Percentiles rank a stretch among this genome's conserved stretches.
phyloP scores from a whole-genome alignment of 2,329 filamentous ascomycete species.

The Lachnellula occidentalis region DNA sequence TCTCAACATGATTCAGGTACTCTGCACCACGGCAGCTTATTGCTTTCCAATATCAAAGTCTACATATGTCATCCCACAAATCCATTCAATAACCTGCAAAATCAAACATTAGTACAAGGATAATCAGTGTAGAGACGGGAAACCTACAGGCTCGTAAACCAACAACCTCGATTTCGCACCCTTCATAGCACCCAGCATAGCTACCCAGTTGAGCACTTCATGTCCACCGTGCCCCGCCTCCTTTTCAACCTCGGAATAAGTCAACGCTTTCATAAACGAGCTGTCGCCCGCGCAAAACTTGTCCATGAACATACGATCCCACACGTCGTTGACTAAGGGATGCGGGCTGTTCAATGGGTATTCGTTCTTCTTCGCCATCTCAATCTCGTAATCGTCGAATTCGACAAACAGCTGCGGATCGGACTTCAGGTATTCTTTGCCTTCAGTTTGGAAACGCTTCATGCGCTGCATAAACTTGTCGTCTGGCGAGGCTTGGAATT shows the following conservation, averaged over 20 bases:
- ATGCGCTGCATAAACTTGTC: conserved; percentile 29
- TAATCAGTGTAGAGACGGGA: no score
- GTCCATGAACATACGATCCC: conserved; percentile 27
- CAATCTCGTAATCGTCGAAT: conserved; percentile 30
- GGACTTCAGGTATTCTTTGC: conserved; percentile 21
- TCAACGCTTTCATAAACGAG: conserved; percentile 2
- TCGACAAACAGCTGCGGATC: conserved; percentile 27
- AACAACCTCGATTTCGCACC: conserved; percentile 6
- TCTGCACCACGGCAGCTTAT: no score
- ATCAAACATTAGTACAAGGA: no score
- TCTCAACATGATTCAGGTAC: no score
- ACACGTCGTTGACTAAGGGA: conserved; percentile 28
- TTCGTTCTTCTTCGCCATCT: conserved; percentile 30
- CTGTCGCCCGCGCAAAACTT: conserved; percentile 20
- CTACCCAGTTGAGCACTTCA: conserved; percentile 9
- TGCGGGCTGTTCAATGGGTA: conserved; percentile 30
- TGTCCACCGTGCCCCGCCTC: conserved; percentile 5
- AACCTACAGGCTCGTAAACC: conserved; percentile 5
- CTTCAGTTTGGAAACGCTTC: conserved; percentile 29
- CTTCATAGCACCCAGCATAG: conserved; percentile 5
- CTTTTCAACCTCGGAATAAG: conserved; percentile 4
- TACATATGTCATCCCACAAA: no score
- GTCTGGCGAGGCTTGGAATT: conserved; percentile 22
- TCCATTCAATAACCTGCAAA: no score
- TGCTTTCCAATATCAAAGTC: no score